Evolutionary conservation across 148 eudicot genomes (phyloP).

Genomic region (Persicaria tinctoria): DNA sequence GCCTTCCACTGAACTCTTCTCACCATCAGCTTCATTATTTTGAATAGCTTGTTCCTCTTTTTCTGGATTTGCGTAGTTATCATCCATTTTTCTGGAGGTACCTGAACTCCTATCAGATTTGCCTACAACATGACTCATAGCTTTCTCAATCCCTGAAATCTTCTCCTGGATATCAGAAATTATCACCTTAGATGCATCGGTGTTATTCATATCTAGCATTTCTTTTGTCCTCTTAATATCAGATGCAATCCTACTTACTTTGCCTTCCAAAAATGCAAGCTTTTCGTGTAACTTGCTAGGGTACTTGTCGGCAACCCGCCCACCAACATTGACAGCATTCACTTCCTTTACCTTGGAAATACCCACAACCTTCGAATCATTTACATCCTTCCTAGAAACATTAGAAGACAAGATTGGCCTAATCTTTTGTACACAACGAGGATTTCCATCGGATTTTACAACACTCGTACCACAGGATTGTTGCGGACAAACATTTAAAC

Average conservation of each 20-base stretch:
- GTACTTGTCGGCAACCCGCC: conserved; percentile 31
- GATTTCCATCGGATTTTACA: not conserved
- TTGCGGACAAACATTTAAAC: not conserved
- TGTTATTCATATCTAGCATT: conserved; percentile 74
- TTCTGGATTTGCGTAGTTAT: conserved; percentile 9
- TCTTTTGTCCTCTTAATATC: conserved; percentile 92
- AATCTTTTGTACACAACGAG: conserved; percentile 10
- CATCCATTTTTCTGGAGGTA: conserved; percentile 13
- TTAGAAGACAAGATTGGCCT: conserved; percentile 14
- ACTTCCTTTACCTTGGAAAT: conserved; percentile 25
- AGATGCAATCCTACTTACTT: conserved; percentile 80
- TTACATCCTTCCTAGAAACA: conserved; percentile 18
- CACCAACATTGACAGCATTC: conserved; percentile 23
- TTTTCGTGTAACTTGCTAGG: conserved; percentile 77
- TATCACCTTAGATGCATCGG: conserved; percentile 66
- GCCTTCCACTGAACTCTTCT: conserved; percentile 36
- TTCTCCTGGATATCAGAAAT: conserved; percentile 76
- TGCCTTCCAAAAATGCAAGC: conserved; percentile 85
- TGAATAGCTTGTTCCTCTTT: conserved; percentile 9
- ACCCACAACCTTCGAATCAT: conserved; percentile 15
- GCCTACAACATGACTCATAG: conserved; percentile 48
- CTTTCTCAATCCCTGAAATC: conserved; percentile 90
- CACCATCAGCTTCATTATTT: conserved; percentile 19
- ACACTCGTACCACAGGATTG: not conserved
- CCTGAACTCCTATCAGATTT: conserved; percentile 20